These are phyloP conservation scores for Sarocladiaceae sp. DNA, from an alignment of 2,329 filamentous ascomycete species.

Conservation along the genomic window DNA sequence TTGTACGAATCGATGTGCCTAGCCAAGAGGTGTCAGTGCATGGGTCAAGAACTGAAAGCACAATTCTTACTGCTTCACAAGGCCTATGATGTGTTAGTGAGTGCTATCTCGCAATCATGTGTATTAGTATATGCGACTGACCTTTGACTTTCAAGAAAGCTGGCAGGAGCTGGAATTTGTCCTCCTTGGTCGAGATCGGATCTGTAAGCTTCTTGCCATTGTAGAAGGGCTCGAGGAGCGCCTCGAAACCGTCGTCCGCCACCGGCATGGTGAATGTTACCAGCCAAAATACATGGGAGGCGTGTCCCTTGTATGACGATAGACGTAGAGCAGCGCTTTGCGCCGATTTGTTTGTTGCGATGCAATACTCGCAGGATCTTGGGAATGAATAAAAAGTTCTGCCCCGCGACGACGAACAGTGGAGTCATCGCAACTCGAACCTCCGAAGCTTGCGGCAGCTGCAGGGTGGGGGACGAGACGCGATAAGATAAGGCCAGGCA, in stretches of 20 bases:
- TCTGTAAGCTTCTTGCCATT: slow-evolving; percentile 65
- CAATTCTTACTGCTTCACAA: slow-evolving; percentile 73
- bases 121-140: slow-evolving; percentile 26
- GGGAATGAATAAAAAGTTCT: slow-evolving; percentile 16
- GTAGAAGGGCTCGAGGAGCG: slow-evolving; percentile 63
- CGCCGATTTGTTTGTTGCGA: background rate
- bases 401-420: slow-evolving; percentile 15
- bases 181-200: slow-evolving; percentile 61
- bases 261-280: slow-evolving; percentile 43
- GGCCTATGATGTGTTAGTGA: background rate
- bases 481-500: slow-evolving; percentile 1
- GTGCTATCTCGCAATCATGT: slow-evolving; percentile 44
- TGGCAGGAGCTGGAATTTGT: slow-evolving; percentile 96
- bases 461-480: slow-evolving; percentile 11
- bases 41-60: slow-evolving; percentile 8
- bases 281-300: slow-evolving; percentile 23
- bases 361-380: background rate
- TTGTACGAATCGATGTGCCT: slow-evolving; percentile 96
- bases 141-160: slow-evolving; percentile 98
- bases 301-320: background rate
- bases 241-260: slow-evolving; percentile 61
- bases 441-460: background rate
- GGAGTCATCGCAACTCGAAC: slow-evolving; percentile 6
- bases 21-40: slow-evolving; percentile 10
- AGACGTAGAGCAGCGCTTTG: background rate